Evolutionary conservation across 306 rosid genomes (phyloP), one percentile per base, ranked within the genome.

Genomic region (Vigna hirtella): DNA sequence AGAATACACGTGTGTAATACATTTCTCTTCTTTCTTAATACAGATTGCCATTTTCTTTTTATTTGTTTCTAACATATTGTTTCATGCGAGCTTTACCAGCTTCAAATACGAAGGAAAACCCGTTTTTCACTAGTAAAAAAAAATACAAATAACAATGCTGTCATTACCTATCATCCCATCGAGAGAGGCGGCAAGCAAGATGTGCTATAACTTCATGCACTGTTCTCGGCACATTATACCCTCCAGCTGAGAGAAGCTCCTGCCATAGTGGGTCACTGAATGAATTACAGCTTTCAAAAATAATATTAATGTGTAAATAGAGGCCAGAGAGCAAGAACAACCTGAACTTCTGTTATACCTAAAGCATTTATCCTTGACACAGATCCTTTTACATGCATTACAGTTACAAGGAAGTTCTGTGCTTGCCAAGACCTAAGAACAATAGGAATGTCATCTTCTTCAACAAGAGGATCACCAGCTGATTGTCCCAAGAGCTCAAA

Each of bases 401-500:
- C 92, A 77, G 98, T 95, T 48, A 95, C 85, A 59, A 93, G 85
- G 82, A 95, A 95, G 56, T 91, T 91, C 73, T 91, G 99, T 18
- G 97, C 93, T 76, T 95, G 99, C 98, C 99, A 95, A 7, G 98
- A 93, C 71, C 98, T 86, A 65, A 95, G 91, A 36, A 95, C 99
- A 74, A 95, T 69, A 2, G 98, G 99, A 85, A 95, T 87, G 72
- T 95, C 98, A 82, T 95, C 98, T 81, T 93, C 99, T 7, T 91
- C 85, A 40, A 82, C 88, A 76, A 79, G 82, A 58, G 99, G 99
- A 93, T 90, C 90, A 59, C 99, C 98, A 4, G 81, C 96, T 0
- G 98, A 93, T 75, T 96, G 98, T 78, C 99, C 99, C 87, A 96
- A 83, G 24, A 96, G 94, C 87, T 96, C 99, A 85, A 96, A 96